These are phyloP conservation scores for Pholiota conissans DNA, from an alignment of 768 basidiomycete genomes.

Conservation along the genomic window DNA sequence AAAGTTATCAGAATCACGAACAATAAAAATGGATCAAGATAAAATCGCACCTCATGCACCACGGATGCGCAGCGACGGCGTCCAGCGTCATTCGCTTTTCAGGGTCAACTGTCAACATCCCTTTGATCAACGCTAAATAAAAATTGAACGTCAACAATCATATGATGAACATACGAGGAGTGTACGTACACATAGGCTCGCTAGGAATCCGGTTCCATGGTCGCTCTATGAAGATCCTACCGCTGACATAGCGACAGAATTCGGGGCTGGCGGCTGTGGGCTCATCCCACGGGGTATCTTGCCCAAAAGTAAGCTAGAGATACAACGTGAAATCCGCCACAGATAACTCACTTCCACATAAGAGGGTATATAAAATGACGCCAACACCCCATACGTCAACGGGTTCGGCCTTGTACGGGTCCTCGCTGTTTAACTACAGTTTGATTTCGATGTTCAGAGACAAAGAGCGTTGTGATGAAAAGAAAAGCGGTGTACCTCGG, in stretches of 20 bases:
- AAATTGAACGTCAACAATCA: too few relatives aligned
- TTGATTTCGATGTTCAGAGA: too few relatives aligned
- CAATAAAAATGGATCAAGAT: not conserved
- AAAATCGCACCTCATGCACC: slow-evolving; percentile 64
- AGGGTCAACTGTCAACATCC: slow-evolving; percentile 75
- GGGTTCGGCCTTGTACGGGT: slow-evolving; percentile 85
- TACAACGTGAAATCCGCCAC: not conserved
- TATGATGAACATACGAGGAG: not conserved
- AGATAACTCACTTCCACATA: slow-evolving; percentile 77
- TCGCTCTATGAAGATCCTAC: slow-evolving; percentile 67
- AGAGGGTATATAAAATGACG: slow-evolving; percentile 88
- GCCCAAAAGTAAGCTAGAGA: not conserved
- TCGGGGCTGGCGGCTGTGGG: slow-evolving; percentile 81
- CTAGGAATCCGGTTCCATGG: slow-evolving; percentile 77
- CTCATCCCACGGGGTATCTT: slow-evolving; percentile 98
- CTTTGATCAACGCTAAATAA: slow-evolving; percentile 70
- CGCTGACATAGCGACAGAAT: slow-evolving; percentile 71
- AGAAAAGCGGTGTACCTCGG: slow-evolving; percentile 88
- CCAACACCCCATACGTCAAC: slow-evolving; percentile 97
- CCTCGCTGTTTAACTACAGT: slow-evolving; percentile 60
- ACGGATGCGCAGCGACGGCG: slow-evolving; percentile 54
- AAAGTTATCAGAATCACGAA: not conserved
- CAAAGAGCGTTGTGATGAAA: too few relatives aligned
- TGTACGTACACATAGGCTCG: slow-evolving; percentile 59
- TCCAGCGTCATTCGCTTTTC: slow-evolving; percentile 62